Evolutionary conservation across 495 filamentous ascomycete genomes (phyloP), one percentile per base, ranked within the genome.

Genomic region (Neurospora sp.): DNA sequence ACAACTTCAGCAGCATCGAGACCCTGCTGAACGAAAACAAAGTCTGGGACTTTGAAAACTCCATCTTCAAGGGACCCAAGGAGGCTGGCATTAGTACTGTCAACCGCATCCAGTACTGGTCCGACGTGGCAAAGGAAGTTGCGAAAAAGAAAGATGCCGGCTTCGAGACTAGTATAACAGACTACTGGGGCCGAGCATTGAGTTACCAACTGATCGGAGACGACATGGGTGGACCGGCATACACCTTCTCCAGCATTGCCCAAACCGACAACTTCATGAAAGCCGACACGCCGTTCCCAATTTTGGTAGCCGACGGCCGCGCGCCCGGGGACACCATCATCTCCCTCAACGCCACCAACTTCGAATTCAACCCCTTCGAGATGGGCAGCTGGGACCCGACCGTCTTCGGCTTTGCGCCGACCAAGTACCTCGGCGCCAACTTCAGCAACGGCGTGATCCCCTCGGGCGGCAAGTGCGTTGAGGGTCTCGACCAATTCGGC

Each of bases 191-290:
- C 18, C 90, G 94, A 40, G 92, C 91, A 14, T 85, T 98, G 27
- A 89, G 91, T 35, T 94, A 89, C 76, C 96, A 98, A 78, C 87
- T 98, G 71, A 87, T 97, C 78, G 91, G 95, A 79, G 92, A 86
- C 38, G 84, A 85, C 16, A 81, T 93, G 73, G 95, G 96, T 35
- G 95, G 93, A 0, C 88, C 91, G 16, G 85, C 84, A 6, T 93
- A 92, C 76, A 98, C 96, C 18, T 98, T 90, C 84, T 97, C 94
- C 27, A 96, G 93, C 42, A 95, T 98, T 77, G 91, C 91, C 11
- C 76, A 88, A 31, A 86, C 87, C 22, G 80, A 87, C 16, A 82
- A 88, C 39, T 97, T 97, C 85, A 78, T 84, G 11, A 80, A 84
- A n/a, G 94, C 85, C n/a, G 80, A 89, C 46, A 88, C 90, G 40